Conservation (phyloP, 176 grass and related monocot species). For the Dactylis glomerata region DNA sequence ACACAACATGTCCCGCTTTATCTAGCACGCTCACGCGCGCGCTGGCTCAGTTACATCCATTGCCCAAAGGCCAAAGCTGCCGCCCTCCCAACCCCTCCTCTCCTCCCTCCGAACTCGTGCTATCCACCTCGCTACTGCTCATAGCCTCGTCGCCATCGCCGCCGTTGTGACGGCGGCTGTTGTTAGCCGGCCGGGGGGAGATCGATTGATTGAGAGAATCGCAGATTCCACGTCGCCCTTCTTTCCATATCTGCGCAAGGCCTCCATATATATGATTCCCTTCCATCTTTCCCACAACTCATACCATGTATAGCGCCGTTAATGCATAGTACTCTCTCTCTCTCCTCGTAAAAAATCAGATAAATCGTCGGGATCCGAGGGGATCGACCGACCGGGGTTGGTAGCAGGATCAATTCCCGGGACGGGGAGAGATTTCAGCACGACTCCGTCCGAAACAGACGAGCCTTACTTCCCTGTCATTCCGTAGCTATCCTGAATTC, state of each 20-base stretch:
- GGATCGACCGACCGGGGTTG: constrained; percentile 16
- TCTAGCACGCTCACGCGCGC: constrained; percentile 16
- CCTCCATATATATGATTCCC: not conserved
- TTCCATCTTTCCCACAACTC: not conserved
- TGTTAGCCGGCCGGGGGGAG: not conserved
- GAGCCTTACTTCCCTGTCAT: not conserved
- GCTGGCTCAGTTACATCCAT: not conserved
- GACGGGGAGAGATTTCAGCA: constrained; percentile 24
- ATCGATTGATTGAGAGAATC: not conserved
- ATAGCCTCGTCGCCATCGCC: constrained; percentile 6
- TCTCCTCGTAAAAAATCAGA: not conserved
- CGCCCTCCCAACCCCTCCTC: not conserved
- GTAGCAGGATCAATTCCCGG: constrained; percentile 10
- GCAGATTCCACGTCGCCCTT: not conserved
- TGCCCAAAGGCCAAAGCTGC: not conserved
- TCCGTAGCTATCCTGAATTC: not conserved
- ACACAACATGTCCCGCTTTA: constrained; percentile 36
- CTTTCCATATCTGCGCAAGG: not conserved
- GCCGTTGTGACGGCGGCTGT: constrained; percentile 29
- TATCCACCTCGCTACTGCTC: not conserved
- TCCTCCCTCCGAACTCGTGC: not conserved
- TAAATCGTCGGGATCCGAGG: constrained; percentile 46
- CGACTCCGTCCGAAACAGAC: constrained; percentile 1
- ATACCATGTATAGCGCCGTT: constrained; percentile 27
- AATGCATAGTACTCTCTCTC: constrained; percentile 26